Conservation (phyloP, 176 grass and related monocot species). For the Carex parvula region DNA sequence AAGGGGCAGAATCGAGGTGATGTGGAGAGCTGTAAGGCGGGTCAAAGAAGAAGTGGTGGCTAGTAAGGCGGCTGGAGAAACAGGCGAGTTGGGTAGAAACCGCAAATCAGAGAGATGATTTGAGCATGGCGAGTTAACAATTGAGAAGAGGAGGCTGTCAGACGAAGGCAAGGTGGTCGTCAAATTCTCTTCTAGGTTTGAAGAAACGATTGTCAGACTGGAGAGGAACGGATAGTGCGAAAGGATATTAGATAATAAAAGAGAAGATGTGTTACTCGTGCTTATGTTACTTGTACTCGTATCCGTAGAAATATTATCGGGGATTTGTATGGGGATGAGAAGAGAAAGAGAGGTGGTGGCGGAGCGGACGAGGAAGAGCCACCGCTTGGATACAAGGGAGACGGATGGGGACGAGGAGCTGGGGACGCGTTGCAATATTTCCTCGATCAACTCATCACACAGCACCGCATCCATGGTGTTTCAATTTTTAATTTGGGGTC, state of each 20-base stretch:
- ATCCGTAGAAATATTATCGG: neutral
- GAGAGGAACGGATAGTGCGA: slow-evolving; percentile 55
- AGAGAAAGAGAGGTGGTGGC: slow-evolving; percentile 53
- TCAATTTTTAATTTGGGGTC: neutral
- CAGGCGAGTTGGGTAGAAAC: slow-evolving; percentile 41
- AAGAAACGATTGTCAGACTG: slow-evolving; percentile 45
- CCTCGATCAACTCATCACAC: slow-evolving; percentile 84
- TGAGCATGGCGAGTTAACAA: slow-evolving; percentile 42
- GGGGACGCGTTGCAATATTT: slow-evolving; percentile 64
- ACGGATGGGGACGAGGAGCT: slow-evolving; percentile 40
- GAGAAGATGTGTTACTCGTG: neutral
- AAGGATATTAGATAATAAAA: slow-evolving; percentile 58
- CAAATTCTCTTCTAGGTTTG: neutral
- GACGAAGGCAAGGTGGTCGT: slow-evolving; percentile 8
- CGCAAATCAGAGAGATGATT: slow-evolving; percentile 42
- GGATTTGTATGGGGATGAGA: slow-evolving; percentile 32
- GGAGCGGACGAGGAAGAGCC: slow-evolving; percentile 60
- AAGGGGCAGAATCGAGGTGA: slow-evolving; percentile 42
- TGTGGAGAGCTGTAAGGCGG: slow-evolving; percentile 56
- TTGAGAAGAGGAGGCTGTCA: slow-evolving; percentile 39
- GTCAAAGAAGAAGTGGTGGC: slow-evolving; percentile 34
- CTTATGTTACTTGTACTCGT: neutral
- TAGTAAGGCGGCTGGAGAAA: slow-evolving; percentile 46
- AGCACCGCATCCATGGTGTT: slow-evolving; percentile 46
- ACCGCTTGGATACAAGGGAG: slow-evolving; percentile 83